Conservation (phyloP, 2,329 filamentous ascomycete species). For the Cladosporium sp. region DNA sequence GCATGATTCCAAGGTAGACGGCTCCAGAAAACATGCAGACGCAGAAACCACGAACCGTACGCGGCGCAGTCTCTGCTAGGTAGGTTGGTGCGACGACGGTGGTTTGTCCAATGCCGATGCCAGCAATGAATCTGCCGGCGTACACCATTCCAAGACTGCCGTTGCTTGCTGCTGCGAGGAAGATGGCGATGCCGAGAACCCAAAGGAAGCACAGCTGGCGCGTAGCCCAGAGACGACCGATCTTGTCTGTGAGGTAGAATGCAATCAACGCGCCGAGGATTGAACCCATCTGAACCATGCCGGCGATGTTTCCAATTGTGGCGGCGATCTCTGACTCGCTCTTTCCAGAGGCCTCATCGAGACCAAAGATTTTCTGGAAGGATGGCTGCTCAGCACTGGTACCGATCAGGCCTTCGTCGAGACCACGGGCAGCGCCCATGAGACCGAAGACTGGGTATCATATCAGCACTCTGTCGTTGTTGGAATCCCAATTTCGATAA, state of each 20-base stretch:
- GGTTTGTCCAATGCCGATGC: slow-evolving; percentile 45
- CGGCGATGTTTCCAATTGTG: slow-evolving; percentile 60
- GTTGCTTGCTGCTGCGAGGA: slow-evolving; percentile 43
- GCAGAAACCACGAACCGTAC: slow-evolving; percentile 54
- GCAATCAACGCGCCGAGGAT: slow-evolving; percentile 66
- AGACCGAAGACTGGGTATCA: slow-evolving; percentile 37
- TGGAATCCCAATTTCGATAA: neutral
- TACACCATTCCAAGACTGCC: slow-evolving; percentile 32
- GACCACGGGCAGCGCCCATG: slow-evolving; percentile 69
- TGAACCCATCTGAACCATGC: slow-evolving; percentile 77
- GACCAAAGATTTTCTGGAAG: slow-evolving; percentile 59
- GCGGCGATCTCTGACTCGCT: slow-evolving; percentile 60
- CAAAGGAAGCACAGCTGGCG: slow-evolving; percentile 26
- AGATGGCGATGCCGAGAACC: slow-evolving; percentile 32
- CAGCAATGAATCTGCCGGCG: slow-evolving; percentile 39
- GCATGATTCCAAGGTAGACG: slow-evolving; percentile 68
- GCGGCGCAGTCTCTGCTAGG: slow-evolving; percentile 48
- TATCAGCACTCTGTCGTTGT: neutral
- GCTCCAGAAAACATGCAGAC: slow-evolving; percentile 65
- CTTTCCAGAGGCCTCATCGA: slow-evolving; percentile 46
- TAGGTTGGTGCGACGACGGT: slow-evolving; percentile 58
- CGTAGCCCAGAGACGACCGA: slow-evolving; percentile 29
- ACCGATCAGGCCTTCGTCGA: slow-evolving; percentile 74
- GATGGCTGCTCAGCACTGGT: slow-evolving; percentile 55
- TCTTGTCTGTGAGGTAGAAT: slow-evolving; percentile 30